Evolutionary conservation across 2,329 filamentous ascomycete genomes (phyloP), one percentile per base, ranked within the genome.

Genomic region (Phaeoacremonium minimum): DNA sequence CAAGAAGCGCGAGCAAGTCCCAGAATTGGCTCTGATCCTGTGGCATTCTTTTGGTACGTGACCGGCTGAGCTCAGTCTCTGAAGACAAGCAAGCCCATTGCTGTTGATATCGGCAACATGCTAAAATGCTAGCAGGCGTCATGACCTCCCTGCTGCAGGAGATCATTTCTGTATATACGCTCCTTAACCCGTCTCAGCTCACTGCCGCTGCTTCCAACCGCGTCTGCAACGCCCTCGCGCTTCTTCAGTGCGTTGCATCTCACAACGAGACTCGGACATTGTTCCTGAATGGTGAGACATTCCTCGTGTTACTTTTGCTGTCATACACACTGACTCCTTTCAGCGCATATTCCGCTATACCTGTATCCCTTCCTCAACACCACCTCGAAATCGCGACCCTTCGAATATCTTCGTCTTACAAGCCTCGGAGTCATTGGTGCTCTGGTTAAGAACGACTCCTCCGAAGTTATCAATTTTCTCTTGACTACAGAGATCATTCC

Each of bases 281-380:
- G 20, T 98, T 98, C 61, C 67, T 98, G 46, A 94, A 89, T 55
- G 91, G 91, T 96, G 71, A n/a, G n/a, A n/a, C n/a, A n/a, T n/a
- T n/a, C n/a, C n/a, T n/a, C 41, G 72, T 51, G 34, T 13, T 26
- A 16, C n/a, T 17, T 38, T 36, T 26, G 18, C n/a, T n/a, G n/a
- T n/a, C n/a, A n/a, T n/a, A n/a, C n/a, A 36, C 13, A 15, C 34
- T 36, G 17, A 33, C 26, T 28, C 28, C 11, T 28, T 33, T 17
- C 53, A 96, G 93, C 93, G 28, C 93, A 98, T 55, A 97, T 98
- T 41, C 93, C 93, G 7, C 79, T 98, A 34, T 98, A 96, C 62
- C 81, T 98, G 39, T 98, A 98, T 53, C 93, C 93, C 0, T 98
- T 98, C 57, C 80, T 98, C 45, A 98, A 98, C 67, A 98, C 93